Conservation (phyloP, 148 eudicot species). For the Fallopia convolvulus region DNA sequence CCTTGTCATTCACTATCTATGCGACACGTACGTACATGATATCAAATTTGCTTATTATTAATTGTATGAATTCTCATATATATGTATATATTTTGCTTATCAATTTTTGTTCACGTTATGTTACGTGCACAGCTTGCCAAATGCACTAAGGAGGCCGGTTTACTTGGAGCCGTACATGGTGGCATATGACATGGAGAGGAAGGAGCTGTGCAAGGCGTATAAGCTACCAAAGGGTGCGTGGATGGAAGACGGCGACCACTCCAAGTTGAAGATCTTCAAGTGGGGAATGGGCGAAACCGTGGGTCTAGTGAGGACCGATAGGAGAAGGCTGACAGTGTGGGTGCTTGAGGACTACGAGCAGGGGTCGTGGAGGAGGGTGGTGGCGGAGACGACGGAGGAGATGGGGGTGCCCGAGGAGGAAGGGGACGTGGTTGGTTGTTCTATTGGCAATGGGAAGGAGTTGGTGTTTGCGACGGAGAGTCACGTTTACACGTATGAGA, state of each 20-base stretch:
- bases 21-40: background rate
- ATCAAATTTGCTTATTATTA: too few species aligned
- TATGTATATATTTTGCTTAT: background rate
- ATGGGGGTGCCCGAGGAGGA: slow-evolving; percentile 1
- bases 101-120: background rate
- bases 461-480: background rate
- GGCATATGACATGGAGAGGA: background rate
- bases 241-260: background rate
- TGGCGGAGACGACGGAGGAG: background rate
- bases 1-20: background rate
- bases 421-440: background rate
- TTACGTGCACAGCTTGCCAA: background rate
- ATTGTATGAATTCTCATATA: too few species aligned
- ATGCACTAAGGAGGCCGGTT: background rate
- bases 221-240: background rate
- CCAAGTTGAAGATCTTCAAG: background rate
- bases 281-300: background rate
- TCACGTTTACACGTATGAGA: background rate
- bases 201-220: background rate
- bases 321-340: background rate
- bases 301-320: background rate
- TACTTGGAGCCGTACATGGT: background rate
- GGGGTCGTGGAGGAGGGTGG: background rate
- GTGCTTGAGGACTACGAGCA: background rate
- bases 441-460: background rate